phyloP scores from a whole-genome alignment of 2,329 filamentous ascomycete genomes.

The Epichloe gansuensis region DNA sequence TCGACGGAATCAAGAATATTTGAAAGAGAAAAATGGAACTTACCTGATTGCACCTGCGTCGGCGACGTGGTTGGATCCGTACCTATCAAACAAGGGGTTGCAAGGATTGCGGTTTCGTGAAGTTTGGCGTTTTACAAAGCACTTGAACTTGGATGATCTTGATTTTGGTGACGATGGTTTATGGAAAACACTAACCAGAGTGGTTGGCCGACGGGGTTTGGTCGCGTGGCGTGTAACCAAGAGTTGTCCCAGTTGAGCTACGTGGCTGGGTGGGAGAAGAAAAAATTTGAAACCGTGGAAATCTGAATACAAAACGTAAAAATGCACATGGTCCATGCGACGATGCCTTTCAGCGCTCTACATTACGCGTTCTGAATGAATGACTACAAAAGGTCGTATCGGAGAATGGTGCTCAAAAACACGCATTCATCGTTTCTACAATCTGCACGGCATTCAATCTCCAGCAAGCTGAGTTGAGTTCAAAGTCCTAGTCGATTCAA shows the following conservation, averaged over 20 bases:
- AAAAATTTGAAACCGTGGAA: neutral
- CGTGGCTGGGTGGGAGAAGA: neutral
- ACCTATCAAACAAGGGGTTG: slow-evolving; percentile 44
- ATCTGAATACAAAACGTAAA: neutral
- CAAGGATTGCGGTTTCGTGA: slow-evolving; percentile 52
- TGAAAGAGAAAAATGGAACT: slow-evolving; percentile 49
- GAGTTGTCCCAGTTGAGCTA: slow-evolving; percentile 28
- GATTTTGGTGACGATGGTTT: slow-evolving; percentile 68
- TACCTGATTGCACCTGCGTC: slow-evolving; percentile 64
- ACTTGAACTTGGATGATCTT: slow-evolving; percentile 68
- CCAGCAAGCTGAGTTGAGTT: neutral
- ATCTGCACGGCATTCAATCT: no score
- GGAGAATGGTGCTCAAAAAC: no score
- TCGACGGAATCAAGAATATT: slow-evolving; percentile 39
- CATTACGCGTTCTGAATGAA: neutral
- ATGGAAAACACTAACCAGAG: slow-evolving; percentile 54
- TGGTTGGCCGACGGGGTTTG: slow-evolving; percentile 50
- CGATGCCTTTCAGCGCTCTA: no score
- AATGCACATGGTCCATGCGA: neutral
- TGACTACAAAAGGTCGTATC: no score
- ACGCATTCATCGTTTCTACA: no score
- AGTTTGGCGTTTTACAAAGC: slow-evolving; percentile 53
- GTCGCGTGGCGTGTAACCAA: slow-evolving; percentile 53
- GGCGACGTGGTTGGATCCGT: slow-evolving; percentile 55
- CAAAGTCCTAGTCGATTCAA: slow-evolving; percentile 6